Evolutionary conservation across 1,139 yeast genomes (phyloP), one percentile per base, ranked within the genome.

Genomic region (Blastobotrys arbuscula): DNA sequence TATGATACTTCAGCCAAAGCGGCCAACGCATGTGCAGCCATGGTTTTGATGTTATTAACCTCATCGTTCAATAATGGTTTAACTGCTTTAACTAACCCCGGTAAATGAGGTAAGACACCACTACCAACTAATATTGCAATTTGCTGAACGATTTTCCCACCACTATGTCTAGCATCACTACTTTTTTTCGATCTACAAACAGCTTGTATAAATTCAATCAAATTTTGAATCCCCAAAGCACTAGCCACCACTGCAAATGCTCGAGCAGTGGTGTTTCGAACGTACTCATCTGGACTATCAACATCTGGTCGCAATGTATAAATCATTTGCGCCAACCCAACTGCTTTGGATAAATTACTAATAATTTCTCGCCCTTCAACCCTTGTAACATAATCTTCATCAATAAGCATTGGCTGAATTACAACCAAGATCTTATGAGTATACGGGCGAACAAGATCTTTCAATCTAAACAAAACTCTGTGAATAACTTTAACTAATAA

Each of bases 111-210:
- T 37, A 90, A 66, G 0, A 89, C 75, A 1, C 90, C 88, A 21
- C 83, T 76, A 0, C 96, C 96, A 57, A 82, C 67, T 24, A 82
- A 62, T 1, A 78, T 65, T 13, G 95, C 83, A 37, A 88, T 74
- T 59, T 87, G 95, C 60, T 86, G 95, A 18, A 89, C 75, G 16
- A 82, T 79, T 58, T 80, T 84, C 16, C 82, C 77, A 52, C 97
- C 97, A 0, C 96, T 87, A 56, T 87, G 95, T 44, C 95, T 78
- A 0, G 95, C 90, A 57, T 79, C 79, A 94, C 95, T 84, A 49
- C 82, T 79, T 61, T 83, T 85, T 59, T 81, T 82, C 0, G 96
- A 84, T 48, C 75, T 76, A 49, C 94, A 82, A 1, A 88, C 94
- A 0, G 97, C 96, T 52, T 75, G 78, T 33, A 92, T 65, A 62